Evolutionary conservation across 148 eudicot genomes (phyloP).

Genomic region (Silene uniflora): DNA sequence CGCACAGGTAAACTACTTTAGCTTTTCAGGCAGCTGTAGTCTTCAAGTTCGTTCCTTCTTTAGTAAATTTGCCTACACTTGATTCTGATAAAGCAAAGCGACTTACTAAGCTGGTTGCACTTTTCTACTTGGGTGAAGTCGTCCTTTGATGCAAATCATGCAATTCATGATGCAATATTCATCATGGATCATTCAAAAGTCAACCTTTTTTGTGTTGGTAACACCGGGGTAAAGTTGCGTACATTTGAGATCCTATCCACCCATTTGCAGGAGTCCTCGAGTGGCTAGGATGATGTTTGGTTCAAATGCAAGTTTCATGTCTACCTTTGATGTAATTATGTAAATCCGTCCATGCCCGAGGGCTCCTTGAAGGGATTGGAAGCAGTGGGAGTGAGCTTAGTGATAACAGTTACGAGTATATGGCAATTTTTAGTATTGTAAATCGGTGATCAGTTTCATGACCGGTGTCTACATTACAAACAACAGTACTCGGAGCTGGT

Average conservation of each 20-base stretch:
- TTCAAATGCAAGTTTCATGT: too few relatives aligned
- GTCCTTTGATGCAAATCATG: not conserved
- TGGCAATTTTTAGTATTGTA: constrained; percentile 19
- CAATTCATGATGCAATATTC: not conserved
- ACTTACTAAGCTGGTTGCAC: not conserved
- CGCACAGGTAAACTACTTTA: not conserved
- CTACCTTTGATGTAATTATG: too few relatives aligned
- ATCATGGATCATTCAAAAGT: not conserved
- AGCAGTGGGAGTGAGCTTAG: too few relatives aligned
- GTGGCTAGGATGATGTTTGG: too few relatives aligned
- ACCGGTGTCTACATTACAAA: not conserved
- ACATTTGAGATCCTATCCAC: not conserved
- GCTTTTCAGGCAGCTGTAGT: not conserved
- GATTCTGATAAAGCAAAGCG: too few relatives aligned
- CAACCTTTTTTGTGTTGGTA: not conserved
- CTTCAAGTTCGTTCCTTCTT: not conserved
- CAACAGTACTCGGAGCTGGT: too few relatives aligned
- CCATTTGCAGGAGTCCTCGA: not conserved
- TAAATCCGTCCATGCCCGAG: too few relatives aligned
- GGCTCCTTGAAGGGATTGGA: too few relatives aligned
- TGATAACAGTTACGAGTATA: too few relatives aligned
- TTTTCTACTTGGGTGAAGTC: not conserved
- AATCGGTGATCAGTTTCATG: not conserved
- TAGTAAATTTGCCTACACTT: not conserved
- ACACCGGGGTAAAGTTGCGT: not conserved